phyloP scores from a whole-genome alignment of 495 filamentous ascomycete species.

The Usnea hakonensis region DNA sequence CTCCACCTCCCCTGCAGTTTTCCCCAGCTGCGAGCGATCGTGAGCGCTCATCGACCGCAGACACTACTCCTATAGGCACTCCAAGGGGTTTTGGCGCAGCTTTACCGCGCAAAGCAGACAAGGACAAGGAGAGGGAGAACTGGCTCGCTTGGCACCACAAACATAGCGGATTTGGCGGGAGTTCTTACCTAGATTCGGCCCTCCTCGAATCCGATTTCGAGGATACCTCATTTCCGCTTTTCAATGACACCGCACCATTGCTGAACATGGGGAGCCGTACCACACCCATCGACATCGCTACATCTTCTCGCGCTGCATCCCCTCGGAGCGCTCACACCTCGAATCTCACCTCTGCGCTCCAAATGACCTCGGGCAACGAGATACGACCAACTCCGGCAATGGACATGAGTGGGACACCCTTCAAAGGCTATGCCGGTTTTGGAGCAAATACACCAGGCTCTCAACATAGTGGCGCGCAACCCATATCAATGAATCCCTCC shows the following conservation, averaged over 20 bases:
- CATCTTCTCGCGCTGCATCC: slow-evolving; percentile 51
- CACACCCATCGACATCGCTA: slow-evolving; percentile 59
- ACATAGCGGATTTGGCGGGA: slow-evolving; percentile 26
- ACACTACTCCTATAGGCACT: slow-evolving; percentile 38
- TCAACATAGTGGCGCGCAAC: slow-evolving; percentile 67
- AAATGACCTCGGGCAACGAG: slow-evolving; percentile 39
- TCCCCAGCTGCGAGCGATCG: slow-evolving; percentile 35
- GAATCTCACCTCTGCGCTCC: slow-evolving; percentile 55
- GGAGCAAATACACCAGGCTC: slow-evolving; percentile 32
- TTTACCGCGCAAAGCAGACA: slow-evolving; percentile 36
- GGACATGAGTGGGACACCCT: slow-evolving; percentile 16
- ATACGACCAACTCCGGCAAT: slow-evolving; percentile 22
- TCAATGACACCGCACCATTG: slow-evolving; percentile 31
- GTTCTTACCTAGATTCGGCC: slow-evolving; percentile 31
- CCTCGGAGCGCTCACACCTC: slow-evolving; percentile 53
- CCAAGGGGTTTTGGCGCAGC: slow-evolving; percentile 38
- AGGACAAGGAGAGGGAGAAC: slow-evolving; percentile 37
- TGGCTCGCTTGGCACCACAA: slow-evolving; percentile 35
- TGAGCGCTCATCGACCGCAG: slow-evolving; percentile 38
- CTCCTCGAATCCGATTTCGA: slow-evolving; percentile 34
- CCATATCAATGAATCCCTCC: slow-evolving; percentile 73
- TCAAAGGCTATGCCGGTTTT: slow-evolving; percentile 17
- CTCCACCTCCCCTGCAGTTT: slow-evolving; percentile 35
- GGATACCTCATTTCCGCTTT: slow-evolving; percentile 39
- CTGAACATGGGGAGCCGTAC: slow-evolving; percentile 44